These are phyloP conservation scores for Agaricus subrufescens DNA, from an alignment of 768 basidiomycete species.

Conservation along the genomic window DNA sequence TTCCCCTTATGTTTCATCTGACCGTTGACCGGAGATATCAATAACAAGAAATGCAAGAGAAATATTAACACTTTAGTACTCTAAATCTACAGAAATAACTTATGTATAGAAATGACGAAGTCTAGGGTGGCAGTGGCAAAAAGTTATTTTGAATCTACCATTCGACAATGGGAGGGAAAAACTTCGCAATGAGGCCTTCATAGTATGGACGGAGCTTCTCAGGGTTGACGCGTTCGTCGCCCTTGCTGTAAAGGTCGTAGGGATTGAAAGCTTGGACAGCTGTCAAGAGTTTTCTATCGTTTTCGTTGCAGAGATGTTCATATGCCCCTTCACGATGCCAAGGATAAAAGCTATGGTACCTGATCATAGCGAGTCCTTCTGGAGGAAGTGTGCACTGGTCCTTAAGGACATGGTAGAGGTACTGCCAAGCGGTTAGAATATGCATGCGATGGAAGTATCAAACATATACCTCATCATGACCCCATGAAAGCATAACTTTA, in stretches of 20 bases:
- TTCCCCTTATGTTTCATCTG: no score
- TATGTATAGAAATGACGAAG: background rate
- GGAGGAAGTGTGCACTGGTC: slow-evolving; percentile 76
- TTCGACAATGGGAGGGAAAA: slow-evolving; percentile 76
- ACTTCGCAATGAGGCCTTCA: slow-evolving; percentile 74
- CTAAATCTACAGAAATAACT: no score
- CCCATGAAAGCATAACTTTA: slow-evolving; percentile 87
- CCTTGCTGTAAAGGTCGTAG: slow-evolving; percentile 92
- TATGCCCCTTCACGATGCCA: slow-evolving; percentile 93
- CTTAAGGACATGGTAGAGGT: slow-evolving; percentile 80
- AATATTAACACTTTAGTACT: background rate
- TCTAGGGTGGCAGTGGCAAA: background rate
- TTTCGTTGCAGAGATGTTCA: slow-evolving; percentile 69
- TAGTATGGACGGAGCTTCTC: slow-evolving; percentile 79
- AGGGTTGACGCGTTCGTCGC: slow-evolving; percentile 60
- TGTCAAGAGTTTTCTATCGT: slow-evolving; percentile 56
- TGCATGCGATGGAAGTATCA: slow-evolving; percentile 1
- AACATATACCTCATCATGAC: slow-evolving; percentile 74
- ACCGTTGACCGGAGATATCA: background rate
- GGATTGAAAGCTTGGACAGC: slow-evolving; percentile 90
- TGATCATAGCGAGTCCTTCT: slow-evolving; percentile 87
- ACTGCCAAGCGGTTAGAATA: slow-evolving; percentile 36
- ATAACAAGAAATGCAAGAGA: background rate
- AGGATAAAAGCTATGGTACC: slow-evolving; percentile 94
- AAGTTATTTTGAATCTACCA: slow-evolving; percentile 45